A percentile compares a stretch with the other conserved stretches of the same genome.
Evolutionary conservation across 1,139 yeast species (phyloP).

Genomic region (Wickerhamomyces sp.): DNA sequence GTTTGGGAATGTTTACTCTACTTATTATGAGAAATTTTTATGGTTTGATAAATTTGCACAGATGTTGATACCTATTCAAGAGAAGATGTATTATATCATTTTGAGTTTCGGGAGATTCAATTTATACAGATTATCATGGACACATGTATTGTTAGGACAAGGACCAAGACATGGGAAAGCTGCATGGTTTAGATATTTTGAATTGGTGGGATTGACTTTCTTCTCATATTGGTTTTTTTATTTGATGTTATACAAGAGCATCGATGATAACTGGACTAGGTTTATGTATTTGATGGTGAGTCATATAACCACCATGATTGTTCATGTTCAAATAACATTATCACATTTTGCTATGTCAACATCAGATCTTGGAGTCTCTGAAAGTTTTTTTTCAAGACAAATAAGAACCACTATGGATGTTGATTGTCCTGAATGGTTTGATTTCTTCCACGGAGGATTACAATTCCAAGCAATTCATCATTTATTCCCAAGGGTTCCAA

Average conservation of each 20-base stretch:
- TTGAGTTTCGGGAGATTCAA: constrained; percentile 83
- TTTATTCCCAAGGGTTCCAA: constrained; percentile 81
- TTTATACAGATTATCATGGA: constrained; percentile 77
- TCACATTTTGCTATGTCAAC: constrained; percentile 95
- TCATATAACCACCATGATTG: constrained; percentile 80
- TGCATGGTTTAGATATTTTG: constrained; percentile 82
- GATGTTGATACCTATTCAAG: constrained; percentile 55
- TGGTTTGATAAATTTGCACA: constrained; percentile 66
- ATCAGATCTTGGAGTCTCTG: constrained; percentile 74
- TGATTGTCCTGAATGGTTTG: constrained; percentile 90
- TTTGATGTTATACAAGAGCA: constrained; percentile 45
- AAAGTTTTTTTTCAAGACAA: constrained; percentile 78
- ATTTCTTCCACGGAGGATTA: constrained; percentile 85
- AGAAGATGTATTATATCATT: constrained; percentile 71
- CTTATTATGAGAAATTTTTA: constrained; percentile 66
- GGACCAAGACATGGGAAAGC: constrained; percentile 82
- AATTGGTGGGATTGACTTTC: constrained; percentile 59
- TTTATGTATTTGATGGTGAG: constrained; percentile 63
- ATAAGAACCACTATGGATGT: constrained; percentile 93
- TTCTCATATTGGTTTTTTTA: constrained; percentile 82
- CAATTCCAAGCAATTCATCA: constrained; percentile 93
- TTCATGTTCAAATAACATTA: constrained; percentile 86
- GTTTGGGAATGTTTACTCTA: constrained; percentile 65
- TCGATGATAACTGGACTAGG: constrained; percentile 48
- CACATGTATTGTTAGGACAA: constrained; percentile 59